Evolutionary conservation across 2,329 filamentous ascomycete genomes (phyloP).

Genomic region (Furcasterigmium furcatum): DNA sequence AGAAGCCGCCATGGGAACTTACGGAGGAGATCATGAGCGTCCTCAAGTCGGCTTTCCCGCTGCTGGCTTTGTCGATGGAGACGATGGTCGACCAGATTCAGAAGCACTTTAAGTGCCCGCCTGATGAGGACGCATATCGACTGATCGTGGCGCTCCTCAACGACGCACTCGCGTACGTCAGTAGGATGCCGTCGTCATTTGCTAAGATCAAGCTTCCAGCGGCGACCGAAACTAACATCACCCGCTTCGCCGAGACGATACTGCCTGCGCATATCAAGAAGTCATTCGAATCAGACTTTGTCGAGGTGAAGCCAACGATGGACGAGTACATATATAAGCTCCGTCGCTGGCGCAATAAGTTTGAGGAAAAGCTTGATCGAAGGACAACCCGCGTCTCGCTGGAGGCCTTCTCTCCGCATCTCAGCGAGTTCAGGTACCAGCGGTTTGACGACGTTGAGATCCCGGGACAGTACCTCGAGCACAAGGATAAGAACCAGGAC

Average conservation of each 20-base stretch:
- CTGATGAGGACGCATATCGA: constrained; percentile 95
- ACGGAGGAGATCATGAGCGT: constrained; percentile 94
- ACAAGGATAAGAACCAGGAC: constrained; percentile 98
- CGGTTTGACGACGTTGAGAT: constrained; percentile 99
- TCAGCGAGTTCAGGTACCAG: constrained; percentile 95
- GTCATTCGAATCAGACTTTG: constrained; percentile 97
- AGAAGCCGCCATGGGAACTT: constrained; percentile 92
- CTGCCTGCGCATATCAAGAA: constrained; percentile 91
- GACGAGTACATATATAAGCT: constrained; percentile 97
- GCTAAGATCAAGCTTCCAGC: constrained; percentile 84
- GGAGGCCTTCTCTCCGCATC: constrained; percentile 82
- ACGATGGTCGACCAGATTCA: constrained; percentile 99
- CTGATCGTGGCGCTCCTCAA: constrained; percentile 97
- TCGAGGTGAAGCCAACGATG: constrained; percentile 93
- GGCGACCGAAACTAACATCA: constrained; percentile 94
- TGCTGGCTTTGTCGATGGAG: constrained; percentile 96
- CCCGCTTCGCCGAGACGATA: constrained; percentile 92
- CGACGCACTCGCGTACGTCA: constrained; percentile 90
- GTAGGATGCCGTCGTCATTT: constrained; percentile 80
- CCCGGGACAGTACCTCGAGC: constrained; percentile 92
- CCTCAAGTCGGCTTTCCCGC: constrained; percentile 93
- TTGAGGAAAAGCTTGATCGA: constrained; percentile 94
- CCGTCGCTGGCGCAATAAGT: constrained; percentile 93
- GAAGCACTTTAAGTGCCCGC: constrained; percentile 98
- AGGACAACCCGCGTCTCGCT: constrained; percentile 70